Percentiles rank a stretch among this genome's conserved stretches.
phyloP scores from a whole-genome alignment of 164 flowering plant genomes.

The Annona cherimola region DNA sequence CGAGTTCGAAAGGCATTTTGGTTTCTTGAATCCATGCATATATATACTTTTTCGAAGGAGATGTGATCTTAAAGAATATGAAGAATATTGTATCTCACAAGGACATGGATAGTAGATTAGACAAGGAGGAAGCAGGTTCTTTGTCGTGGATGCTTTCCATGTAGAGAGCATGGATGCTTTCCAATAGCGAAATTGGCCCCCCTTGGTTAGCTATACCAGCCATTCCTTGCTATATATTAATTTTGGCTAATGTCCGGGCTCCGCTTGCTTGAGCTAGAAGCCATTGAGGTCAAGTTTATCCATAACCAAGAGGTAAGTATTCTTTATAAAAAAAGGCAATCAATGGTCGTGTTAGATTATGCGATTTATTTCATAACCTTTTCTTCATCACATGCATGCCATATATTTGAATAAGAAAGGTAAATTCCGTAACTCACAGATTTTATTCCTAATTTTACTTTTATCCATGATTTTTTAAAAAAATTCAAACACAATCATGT shows the following conservation, averaged over 20 bases:
- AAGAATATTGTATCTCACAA: neutral
- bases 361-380: too few relatives aligned
- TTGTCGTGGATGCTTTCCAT: neutral
- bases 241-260: neutral
- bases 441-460: too few relatives aligned
- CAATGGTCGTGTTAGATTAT: too few relatives aligned
- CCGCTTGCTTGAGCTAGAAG: neutral
- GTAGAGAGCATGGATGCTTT: neutral
- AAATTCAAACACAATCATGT: too few relatives aligned
- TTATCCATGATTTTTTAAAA: neutral
- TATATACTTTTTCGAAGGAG: neutral
- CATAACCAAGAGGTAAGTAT: neutral
- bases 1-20: neutral
- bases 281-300: too few relatives aligned
- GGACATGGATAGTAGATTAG: neutral
- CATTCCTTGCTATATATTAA: neutral
- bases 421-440: too few relatives aligned
- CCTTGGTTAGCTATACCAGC: too few relatives aligned
- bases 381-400: neutral
- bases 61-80: neutral
- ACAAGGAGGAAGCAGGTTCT: constrained; percentile 2
- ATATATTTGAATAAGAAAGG: neutral
- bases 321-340: neutral
- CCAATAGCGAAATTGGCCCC: too few relatives aligned
- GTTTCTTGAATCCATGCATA: neutral